A percentile compares a stretch with the other conserved stretches of the same genome.
Evolutionary conservation across 129 eudicot genomes (phyloP).

Genomic region (Dittrichia graveolens): DNA sequence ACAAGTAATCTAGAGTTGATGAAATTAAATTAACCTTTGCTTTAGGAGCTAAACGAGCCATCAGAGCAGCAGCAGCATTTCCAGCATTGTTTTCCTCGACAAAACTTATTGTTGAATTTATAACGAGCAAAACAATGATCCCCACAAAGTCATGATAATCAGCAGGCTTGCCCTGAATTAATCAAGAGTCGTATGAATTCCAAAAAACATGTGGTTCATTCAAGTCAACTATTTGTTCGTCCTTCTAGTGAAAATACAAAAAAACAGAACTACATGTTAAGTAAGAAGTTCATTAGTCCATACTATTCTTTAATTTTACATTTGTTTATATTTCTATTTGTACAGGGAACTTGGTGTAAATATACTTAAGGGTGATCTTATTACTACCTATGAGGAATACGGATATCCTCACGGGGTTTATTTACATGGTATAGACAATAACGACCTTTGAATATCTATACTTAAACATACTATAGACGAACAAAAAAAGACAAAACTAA

Average conservation of each 20-base stretch:
- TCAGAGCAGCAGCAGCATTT: slow-evolving; percentile 92
- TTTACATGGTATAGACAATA: too few species aligned
- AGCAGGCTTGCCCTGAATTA: slow-evolving; percentile 58
- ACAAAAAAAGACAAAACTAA: neutral
- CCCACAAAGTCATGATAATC: slow-evolving; percentile 81
- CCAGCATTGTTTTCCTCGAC: slow-evolving; percentile 93
- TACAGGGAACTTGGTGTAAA: too few species aligned
- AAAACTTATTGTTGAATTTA: slow-evolving; percentile 86
- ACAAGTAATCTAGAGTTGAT: neutral
- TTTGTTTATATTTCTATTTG: too few species aligned
- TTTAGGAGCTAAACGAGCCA: slow-evolving; percentile 94
- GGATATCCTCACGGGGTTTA: too few species aligned
- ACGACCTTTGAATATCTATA: too few species aligned
- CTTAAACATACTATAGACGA: too few species aligned
- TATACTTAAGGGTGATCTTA: too few species aligned
- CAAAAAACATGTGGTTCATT: neutral
- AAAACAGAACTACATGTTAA: too few species aligned
- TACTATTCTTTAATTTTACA: too few species aligned
- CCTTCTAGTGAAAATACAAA: too few species aligned
- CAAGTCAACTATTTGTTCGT: neutral
- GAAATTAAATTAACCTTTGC: slow-evolving; percentile 50
- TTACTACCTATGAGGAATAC: too few species aligned
- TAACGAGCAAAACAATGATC: slow-evolving; percentile 61
- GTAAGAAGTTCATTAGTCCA: too few species aligned
- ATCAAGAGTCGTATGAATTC: neutral